phyloP scores from a whole-genome alignment of 2,329 filamentous ascomycete species.

The Juglanconis oblonga region DNA sequence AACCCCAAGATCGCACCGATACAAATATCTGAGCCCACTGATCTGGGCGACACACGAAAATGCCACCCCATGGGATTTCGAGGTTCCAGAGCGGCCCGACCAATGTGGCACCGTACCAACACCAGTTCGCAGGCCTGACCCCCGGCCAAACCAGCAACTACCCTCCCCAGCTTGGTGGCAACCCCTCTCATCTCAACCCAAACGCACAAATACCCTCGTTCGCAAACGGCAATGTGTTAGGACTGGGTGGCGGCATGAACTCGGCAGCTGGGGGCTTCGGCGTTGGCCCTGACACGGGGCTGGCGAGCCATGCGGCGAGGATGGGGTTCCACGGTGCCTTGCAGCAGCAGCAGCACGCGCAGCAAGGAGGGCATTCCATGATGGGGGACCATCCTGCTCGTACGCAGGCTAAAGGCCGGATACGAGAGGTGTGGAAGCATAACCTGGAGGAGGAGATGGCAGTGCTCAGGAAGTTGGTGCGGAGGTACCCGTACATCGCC shows the following conservation, averaged over 20 bases:
- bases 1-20: slow-evolving; percentile 13
- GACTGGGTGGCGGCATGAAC: slow-evolving; percentile 52
- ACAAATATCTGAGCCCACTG: slow-evolving; percentile 6
- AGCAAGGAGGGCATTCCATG: slow-evolving; percentile 32
- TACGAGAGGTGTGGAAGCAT: slow-evolving; percentile 94
- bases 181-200: slow-evolving; percentile 69
- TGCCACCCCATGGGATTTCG: slow-evolving; percentile 38
- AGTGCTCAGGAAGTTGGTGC: slow-evolving; percentile 74
- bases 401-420: slow-evolving; percentile 67
- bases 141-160: slow-evolving; percentile 46
- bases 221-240: slow-evolving; percentile 54
- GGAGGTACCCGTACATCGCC: slow-evolving; percentile 92
- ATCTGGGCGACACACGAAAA: slow-evolving; percentile 28
- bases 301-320: slow-evolving; percentile 82
- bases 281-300: slow-evolving; percentile 64
- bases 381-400: slow-evolving; percentile 52
- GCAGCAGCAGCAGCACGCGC: slow-evolving; percentile 47
- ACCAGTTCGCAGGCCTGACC: slow-evolving; percentile 53
- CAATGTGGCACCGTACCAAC: slow-evolving; percentile 43
- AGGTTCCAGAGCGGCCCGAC: slow-evolving; percentile 47
- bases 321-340: slow-evolving; percentile 78
- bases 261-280: slow-evolving; percentile 45
- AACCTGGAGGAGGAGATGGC: slow-evolving; percentile 92
- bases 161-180: slow-evolving; percentile 56
- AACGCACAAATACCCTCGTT: slow-evolving; percentile 69